Evolutionary conservation across 106 monocot genomes (phyloP).

Genomic region (Dioscorea alata): DNA sequence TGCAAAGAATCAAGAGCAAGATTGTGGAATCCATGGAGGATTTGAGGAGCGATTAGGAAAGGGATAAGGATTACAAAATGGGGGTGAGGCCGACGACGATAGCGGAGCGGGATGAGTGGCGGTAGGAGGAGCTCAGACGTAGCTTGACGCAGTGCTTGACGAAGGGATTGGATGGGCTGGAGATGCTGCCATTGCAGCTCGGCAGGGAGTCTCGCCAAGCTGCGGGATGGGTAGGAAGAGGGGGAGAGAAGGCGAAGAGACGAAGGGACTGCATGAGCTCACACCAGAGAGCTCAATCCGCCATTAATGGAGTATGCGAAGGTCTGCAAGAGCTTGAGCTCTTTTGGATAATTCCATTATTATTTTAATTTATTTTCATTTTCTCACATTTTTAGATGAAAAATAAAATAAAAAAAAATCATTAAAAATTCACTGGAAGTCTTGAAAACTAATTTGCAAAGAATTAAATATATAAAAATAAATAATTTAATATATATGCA

Average conservation of each 20-base stretch:
- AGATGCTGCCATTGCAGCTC: slow-evolving; percentile 15
- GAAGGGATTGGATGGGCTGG: slow-evolving; percentile 79
- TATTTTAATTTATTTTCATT: too few relatives aligned
- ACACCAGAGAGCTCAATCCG: too few relatives aligned
- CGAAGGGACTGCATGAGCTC: too few relatives aligned
- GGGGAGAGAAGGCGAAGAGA: too few relatives aligned
- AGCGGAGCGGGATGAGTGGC: slow-evolving; percentile 44
- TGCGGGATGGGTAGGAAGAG: too few relatives aligned
- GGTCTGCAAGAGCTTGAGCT: too few relatives aligned
- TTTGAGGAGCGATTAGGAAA: not conserved
- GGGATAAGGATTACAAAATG: slow-evolving; percentile 29
- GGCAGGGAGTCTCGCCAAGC: too few relatives aligned
- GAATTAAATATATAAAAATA: not conserved
- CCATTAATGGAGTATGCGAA: too few relatives aligned
- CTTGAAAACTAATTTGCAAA: not conserved
- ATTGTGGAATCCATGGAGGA: not conserved
- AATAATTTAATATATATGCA: not conserved
- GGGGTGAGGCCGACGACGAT: slow-evolving; percentile 83
- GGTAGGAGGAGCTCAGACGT: slow-evolving; percentile 82
- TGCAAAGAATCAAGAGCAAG: slow-evolving; percentile 12
- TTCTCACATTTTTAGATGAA: too few relatives aligned
- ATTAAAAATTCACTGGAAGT: too few relatives aligned
- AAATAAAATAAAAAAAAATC: too few relatives aligned
- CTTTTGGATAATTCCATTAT: too few relatives aligned
- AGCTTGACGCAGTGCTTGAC: slow-evolving; percentile 99